A percentile compares a stretch with the other conserved stretches of the same genome.
These are phyloP conservation scores for Ganoderma boninense DNA, from an alignment of 1,284 basidiomycete genomes.

Conservation along the genomic window DNA sequence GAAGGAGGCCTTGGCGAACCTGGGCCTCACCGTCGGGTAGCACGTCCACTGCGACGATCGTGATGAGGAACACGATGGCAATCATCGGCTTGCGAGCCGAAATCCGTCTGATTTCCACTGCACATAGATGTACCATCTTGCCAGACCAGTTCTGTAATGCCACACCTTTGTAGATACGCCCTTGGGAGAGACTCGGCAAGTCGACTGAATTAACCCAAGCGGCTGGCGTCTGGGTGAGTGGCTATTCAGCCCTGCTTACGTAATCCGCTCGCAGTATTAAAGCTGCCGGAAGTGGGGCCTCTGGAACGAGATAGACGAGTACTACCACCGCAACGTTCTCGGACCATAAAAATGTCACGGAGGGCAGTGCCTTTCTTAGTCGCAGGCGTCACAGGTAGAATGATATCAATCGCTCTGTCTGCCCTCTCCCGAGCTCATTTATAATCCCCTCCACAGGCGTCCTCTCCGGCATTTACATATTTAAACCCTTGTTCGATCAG, in stretches of 20 bases:
- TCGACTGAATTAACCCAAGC: constrained; percentile 6
- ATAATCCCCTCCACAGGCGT: constrained; percentile 52
- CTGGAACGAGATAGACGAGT: constrained; percentile 17
- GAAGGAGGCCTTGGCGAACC: constrained; percentile 46
- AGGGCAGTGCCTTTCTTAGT: constrained; percentile 40
- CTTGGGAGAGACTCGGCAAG: too few species aligned
- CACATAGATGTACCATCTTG: constrained; percentile 1
- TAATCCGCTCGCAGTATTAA: constrained; percentile 7
- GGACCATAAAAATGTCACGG: constrained; percentile 35
- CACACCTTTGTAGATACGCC: constrained; percentile 1
- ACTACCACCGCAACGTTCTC: constrained; percentile 24
- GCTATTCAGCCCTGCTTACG: constrained; percentile 14
- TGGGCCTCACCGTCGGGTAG: constrained; percentile 24
- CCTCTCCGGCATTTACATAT: constrained; percentile 69
- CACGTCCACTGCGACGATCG: background rate
- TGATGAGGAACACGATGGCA: constrained; percentile 10
- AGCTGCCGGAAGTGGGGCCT: background rate
- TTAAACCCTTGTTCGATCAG: constrained; percentile 46
- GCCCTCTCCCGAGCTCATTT: background rate
- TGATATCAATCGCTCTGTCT: constrained; percentile 10
- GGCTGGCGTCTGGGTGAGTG: constrained; percentile 1
- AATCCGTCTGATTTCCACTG: background rate
- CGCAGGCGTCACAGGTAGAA: constrained; percentile 43
- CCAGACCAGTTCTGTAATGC: constrained; percentile 1
- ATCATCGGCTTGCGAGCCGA: constrained; percentile 11